A percentile compares a stretch with the other conserved stretches of the same genome.
Evolutionary conservation across 2,329 filamentous ascomycete genomes (phyloP).

Genomic region (Fusarium phyllophilum): DNA sequence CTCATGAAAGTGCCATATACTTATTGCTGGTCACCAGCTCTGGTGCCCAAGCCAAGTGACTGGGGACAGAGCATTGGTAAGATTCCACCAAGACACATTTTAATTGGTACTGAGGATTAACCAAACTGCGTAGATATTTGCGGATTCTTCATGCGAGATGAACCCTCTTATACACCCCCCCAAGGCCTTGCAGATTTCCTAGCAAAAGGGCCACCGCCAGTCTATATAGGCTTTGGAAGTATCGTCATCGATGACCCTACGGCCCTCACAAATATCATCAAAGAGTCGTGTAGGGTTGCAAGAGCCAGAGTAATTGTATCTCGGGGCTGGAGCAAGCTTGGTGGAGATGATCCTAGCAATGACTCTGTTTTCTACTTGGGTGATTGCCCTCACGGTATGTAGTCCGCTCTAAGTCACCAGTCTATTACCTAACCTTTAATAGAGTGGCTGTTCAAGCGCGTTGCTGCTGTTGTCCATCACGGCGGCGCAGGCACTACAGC

Average conservation of each 20-base stretch:
- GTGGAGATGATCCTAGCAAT: neutral
- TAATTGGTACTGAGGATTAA: neutral
- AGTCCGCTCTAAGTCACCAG: accelerated
- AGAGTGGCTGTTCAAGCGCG: conserved; percentile 10
- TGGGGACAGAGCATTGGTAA: conserved; percentile 74
- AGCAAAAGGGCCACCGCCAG: conserved; percentile 63
- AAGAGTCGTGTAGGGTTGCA: conserved; percentile 70
- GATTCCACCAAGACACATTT: accelerated
- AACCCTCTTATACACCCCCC: conserved; percentile 68
- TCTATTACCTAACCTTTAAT: accelerated
- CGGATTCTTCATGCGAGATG: conserved; percentile 79
- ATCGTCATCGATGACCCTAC: conserved; percentile 79
- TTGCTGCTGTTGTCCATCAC: neutral
- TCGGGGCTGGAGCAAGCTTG: conserved; percentile 71
- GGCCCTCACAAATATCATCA: conserved; percentile 75
- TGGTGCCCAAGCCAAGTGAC: conserved; percentile 73
- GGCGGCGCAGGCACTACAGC: neutral
- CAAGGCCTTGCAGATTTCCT: conserved; percentile 65
- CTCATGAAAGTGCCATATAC: conserved; percentile 78
- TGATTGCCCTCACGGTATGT: conserved; percentile 2
- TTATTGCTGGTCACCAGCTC: conserved; percentile 74
- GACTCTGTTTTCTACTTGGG: neutral
- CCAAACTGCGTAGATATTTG: conserved; percentile 56
- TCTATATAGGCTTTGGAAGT: conserved; percentile 81
- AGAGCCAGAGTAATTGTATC: conserved; percentile 77